phyloP scores from a whole-genome alignment of 441 rosid species.

The Corymbia calophylla region DNA sequence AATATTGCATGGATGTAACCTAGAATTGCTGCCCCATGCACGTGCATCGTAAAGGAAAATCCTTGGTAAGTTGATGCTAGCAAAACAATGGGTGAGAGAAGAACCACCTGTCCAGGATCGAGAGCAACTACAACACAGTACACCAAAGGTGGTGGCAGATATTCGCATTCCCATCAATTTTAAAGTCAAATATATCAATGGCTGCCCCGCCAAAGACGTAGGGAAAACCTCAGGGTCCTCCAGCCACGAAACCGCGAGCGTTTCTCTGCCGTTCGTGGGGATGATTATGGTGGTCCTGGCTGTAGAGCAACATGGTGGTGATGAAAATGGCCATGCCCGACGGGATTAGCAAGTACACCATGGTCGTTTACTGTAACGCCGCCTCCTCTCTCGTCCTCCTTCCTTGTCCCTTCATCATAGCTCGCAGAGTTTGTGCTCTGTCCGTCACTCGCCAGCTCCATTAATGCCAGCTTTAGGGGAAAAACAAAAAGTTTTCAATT shows the following conservation, averaged over 20 bases:
- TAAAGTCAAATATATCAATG: not conserved
- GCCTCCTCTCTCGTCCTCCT: conserved; percentile 50
- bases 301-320: conserved; percentile 42
- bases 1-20: no score
- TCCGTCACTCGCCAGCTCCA: not conserved
- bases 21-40: not conserved
- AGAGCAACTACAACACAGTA: not conserved
- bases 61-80: not conserved
- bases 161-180: not conserved
- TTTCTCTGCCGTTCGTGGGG: conserved; percentile 22
- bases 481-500: not conserved
- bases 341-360: conserved; percentile 40
- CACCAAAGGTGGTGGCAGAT: not conserved
- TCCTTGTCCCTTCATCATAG: conserved; percentile 28
- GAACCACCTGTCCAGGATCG: not conserved
- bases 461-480: not conserved
- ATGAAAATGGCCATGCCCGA: conserved; percentile 46
- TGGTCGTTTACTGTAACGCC: conserved; percentile 41
- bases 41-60: not conserved
- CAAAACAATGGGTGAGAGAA: not conserved
- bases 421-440: conserved; percentile 24
- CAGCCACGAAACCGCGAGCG: not conserved
- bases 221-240: not conserved
- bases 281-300: conserved; percentile 52
- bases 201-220: not conserved